Base-by-base conservation (phyloP, 441 rosid species). In the Gossypium lobatum region DNA sequence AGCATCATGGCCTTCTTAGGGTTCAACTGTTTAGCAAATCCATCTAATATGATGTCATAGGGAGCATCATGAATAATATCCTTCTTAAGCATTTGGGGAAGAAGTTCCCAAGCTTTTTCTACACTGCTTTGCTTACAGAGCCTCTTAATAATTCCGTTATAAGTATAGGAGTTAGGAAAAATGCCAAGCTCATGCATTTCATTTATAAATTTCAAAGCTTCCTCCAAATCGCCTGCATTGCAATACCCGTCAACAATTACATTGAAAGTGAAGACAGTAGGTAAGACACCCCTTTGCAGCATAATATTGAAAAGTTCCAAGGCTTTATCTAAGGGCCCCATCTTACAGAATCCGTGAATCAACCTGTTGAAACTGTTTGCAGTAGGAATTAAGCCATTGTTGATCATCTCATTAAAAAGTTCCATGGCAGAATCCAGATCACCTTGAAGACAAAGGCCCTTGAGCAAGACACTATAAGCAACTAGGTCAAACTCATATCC, bases 51-150 rank as follows among this genome's bases (percentile, higher is more conserved):
- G 61, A 73, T 78, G 61, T 69, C 78, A 63, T 69, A 85, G 73
- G 83, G 84, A 64, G 77, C 76, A 78, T 60, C 76, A 2, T 84
- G 85, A 70, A 77, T 58, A 60, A 80, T 77, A 66, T 83, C 73
- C 71, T 78, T 83, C 87, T 85, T 86, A 31, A 87, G 71, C 93
- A 89, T 83, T 64, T 74, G 23, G 53, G 91, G 82, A 72, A 89
- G 76, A 70, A 85, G 73, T 74, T 82, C 84, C 80, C 73, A 77
- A 55, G 84, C 87, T 26, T 84, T 86, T 60, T 77, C 81, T 1
- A 79, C 68, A 61, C 68, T 75, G 55, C 71, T 42, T 60, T 79
- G 76, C 73, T 75, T 62, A 71, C 85, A 87, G 2, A 89, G 76
- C 74, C 83, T 73, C 62, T 81, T 83, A 21, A 87, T 83, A 52